Base-by-base conservation (phyloP, 331 rosid species). In the Malus hybrid region DNA sequence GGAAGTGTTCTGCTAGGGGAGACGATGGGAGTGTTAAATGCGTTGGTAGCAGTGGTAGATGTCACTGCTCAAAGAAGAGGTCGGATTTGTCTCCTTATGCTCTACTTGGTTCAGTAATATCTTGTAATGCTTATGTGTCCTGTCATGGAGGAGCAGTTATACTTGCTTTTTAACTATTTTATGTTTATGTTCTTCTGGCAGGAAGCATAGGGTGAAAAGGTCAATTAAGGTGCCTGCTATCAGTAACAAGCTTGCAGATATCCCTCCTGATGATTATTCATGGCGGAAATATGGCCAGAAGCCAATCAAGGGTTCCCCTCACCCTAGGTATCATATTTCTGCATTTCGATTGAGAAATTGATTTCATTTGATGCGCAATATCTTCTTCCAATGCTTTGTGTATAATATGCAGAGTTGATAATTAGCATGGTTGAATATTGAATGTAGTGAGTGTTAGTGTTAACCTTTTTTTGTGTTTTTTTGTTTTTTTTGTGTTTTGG, bases 271-370 rank as follows among this genome's bases (percentile, higher is more conserved):
- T 88, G 98, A 95, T 86, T 95, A 86, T 80, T 95, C 99, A 39
- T 95, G 99, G 99, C 91, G 99, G 90, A 95, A 95, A 79, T 95
- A 95, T 2, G 99, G 99, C 69, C 99, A 95, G 89, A 95, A 95
- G 86, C 99, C 99, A 64, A 95, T 95, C 87, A 95, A 95, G 90
- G 99, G 99, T 46, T 95, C 99, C 67, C 99, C 99, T 72, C 99
- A 95, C 66, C 99, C 99, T 65, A 90, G 99, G 99, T 95, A 83
- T 77, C 61, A 64, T 67, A 71, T 27, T 62, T 73, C 60, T 81
- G 64, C 57, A 70, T 71, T 67, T 70, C 64, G 70, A 59, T 61
- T 75, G 80, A 16, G 42, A 76, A 19, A 39, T 74, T 71, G 56
- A 19, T 24, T 68, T 28, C 29, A 46, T 76, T 62, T 22, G 34